phyloP scores from a whole-genome alignment of 164 flowering plant species.

The Amborella trichopoda region DNA sequence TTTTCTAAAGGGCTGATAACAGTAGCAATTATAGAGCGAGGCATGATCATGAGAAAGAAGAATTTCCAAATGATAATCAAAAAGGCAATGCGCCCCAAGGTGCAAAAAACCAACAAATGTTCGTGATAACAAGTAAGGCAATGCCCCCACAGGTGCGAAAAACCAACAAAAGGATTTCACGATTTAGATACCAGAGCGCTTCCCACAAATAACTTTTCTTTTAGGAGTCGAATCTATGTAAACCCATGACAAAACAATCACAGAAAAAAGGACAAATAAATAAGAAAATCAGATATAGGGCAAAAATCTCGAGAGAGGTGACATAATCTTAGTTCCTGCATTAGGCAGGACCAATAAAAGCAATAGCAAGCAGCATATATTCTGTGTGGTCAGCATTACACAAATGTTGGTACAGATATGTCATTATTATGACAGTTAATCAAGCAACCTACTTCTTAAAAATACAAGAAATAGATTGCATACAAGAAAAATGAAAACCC shows the following conservation, averaged over 20 bases:
- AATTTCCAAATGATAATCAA: constrained; percentile 34
- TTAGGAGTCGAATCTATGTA: not conserved
- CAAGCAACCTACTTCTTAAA: too few species aligned
- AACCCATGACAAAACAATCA: not conserved
- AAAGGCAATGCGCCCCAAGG: constrained; percentile 42
- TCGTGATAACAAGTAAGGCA: constrained; percentile 29
- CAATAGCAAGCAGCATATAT: too few species aligned
- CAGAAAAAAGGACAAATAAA: not conserved
- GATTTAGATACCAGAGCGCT: constrained; percentile 1
- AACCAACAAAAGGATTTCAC: not conserved
- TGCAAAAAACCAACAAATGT: constrained; percentile 15
- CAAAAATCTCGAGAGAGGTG: too few species aligned
- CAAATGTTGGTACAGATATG: too few species aligned
- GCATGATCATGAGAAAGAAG: constrained; percentile 32
- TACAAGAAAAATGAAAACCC: too few species aligned
- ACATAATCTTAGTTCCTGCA: too few species aligned
- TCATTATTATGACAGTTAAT: too few species aligned
- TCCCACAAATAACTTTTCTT: not conserved
- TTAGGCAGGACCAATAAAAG: too few species aligned
- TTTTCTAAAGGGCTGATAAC: constrained; percentile 27
- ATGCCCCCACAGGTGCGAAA: constrained; percentile 42
- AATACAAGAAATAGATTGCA: too few species aligned
- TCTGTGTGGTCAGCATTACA: too few species aligned
- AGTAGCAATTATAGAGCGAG: constrained; percentile 25
- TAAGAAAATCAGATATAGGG: not conserved